Percentiles rank a stretch among this genome's conserved stretches.
These are phyloP conservation scores for Macroventuria anomochaeta DNA, from an alignment of 2,329 filamentous ascomycete species.

Conservation along the genomic window DNA sequence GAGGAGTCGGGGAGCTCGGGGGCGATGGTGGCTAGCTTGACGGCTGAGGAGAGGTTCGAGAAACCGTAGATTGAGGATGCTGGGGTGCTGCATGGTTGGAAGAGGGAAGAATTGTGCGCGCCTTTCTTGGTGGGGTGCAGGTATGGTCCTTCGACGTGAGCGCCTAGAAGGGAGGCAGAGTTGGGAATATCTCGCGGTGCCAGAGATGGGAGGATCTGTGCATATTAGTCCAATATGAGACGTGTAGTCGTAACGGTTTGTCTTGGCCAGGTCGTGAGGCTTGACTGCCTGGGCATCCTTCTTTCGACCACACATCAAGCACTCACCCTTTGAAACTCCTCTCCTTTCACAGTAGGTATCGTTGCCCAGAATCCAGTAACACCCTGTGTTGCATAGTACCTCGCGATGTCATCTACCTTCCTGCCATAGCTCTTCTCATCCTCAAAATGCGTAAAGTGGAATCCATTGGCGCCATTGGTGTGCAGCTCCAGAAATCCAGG, in stretches of 20 bases:
- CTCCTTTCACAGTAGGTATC: slow-evolving; percentile 57
- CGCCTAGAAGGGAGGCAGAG: slow-evolving; percentile 60
- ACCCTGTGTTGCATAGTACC: slow-evolving; percentile 58
- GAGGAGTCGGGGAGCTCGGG: slow-evolving; percentile 57
- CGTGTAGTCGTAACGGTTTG: neutral
- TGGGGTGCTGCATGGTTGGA: slow-evolving; percentile 47
- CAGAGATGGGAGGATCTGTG: slow-evolving; percentile 58
- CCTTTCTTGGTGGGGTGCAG: slow-evolving; percentile 61
- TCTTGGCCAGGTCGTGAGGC: neutral
- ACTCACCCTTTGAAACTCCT: slow-evolving; percentile 54
- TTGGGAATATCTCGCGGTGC: slow-evolving; percentile 51
- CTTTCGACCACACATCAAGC: neutral
- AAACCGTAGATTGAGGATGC: slow-evolving; percentile 56
- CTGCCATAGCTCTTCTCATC: slow-evolving; percentile 51
- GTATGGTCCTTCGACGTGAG: slow-evolving; percentile 65
- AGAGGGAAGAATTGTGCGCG: slow-evolving; percentile 58
- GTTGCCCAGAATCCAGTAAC: slow-evolving; percentile 63
- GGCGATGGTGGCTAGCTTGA: slow-evolving; percentile 61
- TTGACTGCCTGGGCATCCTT: neutral
- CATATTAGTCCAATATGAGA: slow-evolving; percentile 8
- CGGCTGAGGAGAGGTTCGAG: slow-evolving; percentile 45
- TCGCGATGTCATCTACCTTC: slow-evolving; percentile 56
- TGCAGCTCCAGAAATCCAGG: slow-evolving; percentile 64
- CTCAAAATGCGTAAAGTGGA: slow-evolving; percentile 61
- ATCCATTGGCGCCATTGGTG: slow-evolving; percentile 61